Evolutionary conservation across 192 early-diverging fungal genomes (phyloP).

Genomic region (Linderina pennispora): DNA sequence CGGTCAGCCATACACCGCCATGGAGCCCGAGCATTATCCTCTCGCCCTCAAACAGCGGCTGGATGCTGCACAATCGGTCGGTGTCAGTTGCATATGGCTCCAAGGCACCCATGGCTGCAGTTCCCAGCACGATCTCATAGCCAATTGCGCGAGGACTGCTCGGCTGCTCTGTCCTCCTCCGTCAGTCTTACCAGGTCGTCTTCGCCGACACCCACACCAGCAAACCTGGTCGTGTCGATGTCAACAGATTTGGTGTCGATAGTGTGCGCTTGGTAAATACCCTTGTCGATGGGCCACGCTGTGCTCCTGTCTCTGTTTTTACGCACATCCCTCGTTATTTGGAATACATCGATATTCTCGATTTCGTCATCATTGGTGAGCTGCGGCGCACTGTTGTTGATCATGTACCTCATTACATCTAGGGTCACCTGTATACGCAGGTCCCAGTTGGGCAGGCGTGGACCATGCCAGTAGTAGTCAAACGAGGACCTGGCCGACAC

Average conservation of each 20-base stretch:
- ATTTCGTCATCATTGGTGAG: not conserved
- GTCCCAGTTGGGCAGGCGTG: not conserved
- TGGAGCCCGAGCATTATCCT: slow-evolving; percentile 57
- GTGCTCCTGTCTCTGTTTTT: not conserved
- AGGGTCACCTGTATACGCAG: slow-evolving; percentile 3
- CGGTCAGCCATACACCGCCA: slow-evolving; percentile 55
- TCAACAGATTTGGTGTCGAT: not conserved
- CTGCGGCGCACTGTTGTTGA: slow-evolving; percentile 1
- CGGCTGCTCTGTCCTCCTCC: not conserved
- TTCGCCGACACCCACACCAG: not conserved
- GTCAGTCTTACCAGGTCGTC: not conserved
- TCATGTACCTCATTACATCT: slow-evolving; percentile 3
- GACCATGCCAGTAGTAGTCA: slow-evolving; percentile 5
- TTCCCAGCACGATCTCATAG: not conserved
- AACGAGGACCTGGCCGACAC: not conserved
- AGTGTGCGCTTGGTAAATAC: not conserved
- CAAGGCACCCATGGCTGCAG: not conserved
- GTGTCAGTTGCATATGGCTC: not conserved
- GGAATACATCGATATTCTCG: not conserved
- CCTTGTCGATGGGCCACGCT: not conserved
- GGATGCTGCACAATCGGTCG: not conserved
- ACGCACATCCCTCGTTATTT: not conserved
- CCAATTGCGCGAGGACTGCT: not conserved
- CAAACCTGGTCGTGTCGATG: not conserved
- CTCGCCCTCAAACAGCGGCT: slow-evolving; percentile 13